Conservation (phyloP, 371 early-diverging fungal species). For the Synchytrium microbalum region DNA sequence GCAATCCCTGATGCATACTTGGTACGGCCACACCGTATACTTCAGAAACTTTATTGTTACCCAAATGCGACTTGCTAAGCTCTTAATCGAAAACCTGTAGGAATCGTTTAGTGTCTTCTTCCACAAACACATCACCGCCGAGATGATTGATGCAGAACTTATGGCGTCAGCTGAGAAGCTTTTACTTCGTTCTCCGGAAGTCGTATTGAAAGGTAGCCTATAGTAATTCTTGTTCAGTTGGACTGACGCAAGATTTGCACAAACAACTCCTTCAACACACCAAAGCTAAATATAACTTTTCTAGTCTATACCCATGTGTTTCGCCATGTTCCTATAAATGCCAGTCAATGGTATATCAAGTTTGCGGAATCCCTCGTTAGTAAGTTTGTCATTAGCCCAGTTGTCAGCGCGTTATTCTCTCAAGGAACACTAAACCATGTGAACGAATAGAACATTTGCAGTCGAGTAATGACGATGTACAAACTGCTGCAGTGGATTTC, state of each 20-base stretch:
- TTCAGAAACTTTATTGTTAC: neutral
- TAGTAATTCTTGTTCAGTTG: constrained; percentile 22
- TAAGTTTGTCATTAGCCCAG: neutral
- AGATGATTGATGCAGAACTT: constrained; percentile 19
- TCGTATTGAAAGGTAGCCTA: constrained; percentile 55
- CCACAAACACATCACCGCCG: neutral
- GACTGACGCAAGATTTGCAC: constrained; percentile 1
- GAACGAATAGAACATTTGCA: constrained; percentile 44
- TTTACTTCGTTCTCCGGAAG: constrained; percentile 82
- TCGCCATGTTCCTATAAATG: constrained; percentile 52
- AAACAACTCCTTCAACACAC: constrained; percentile 2
- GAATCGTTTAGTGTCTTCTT: constrained; percentile 1
- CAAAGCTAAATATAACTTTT: constrained; percentile 2
- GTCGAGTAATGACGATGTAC: constrained; percentile 54
- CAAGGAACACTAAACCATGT: neutral
- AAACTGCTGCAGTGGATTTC: constrained; percentile 46
- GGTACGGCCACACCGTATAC: constrained; percentile 3
- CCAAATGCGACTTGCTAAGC: neutral
- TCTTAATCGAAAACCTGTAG: neutral
- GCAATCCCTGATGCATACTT: constrained; percentile 1
- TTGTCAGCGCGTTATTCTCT: neutral
- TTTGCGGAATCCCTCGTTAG: constrained; percentile 56
- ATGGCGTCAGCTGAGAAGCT: constrained; percentile 57
- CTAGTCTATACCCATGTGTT: constrained; percentile 32
- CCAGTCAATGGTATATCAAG: constrained; percentile 54